phyloP scores from a whole-genome alignment of 83 land plant species.

The Diphasiastrum complanatum region DNA sequence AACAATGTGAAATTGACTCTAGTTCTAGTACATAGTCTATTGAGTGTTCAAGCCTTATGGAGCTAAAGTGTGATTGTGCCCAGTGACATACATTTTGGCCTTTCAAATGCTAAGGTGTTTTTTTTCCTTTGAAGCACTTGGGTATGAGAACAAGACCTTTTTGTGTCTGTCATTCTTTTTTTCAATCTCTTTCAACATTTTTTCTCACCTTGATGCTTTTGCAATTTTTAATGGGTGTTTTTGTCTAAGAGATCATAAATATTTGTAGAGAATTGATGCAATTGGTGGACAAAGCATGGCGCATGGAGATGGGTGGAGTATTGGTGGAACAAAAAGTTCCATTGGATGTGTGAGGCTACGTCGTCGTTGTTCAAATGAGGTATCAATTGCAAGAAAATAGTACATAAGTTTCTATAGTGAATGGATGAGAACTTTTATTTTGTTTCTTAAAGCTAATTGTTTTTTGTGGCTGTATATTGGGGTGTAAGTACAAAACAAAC shows the following conservation, averaged over 20 bases:
- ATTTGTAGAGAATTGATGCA: constrained; percentile 59
- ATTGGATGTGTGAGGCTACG: no score
- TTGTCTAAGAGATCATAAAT: constrained; percentile 4
- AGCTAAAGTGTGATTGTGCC: background rate
- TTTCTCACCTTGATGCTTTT: background rate
- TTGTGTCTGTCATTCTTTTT: background rate
- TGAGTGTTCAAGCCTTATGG: no score
- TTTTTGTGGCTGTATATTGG: no score
- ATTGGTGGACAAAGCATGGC: constrained; percentile 85
- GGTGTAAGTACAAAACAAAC: no score
- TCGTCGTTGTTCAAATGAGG: no score
- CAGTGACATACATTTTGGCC: background rate
- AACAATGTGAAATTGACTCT: no score
- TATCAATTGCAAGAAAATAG: no score
- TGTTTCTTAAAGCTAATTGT: no score
- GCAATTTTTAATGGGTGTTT: background rate
- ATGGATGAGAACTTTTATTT: no score
- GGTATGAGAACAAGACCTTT: background rate
- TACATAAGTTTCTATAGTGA: no score
- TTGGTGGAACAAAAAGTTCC: constrained; percentile 55
- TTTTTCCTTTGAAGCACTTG: background rate
- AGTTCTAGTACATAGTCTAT: no score
- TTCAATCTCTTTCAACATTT: background rate
- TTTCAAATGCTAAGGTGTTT: background rate
- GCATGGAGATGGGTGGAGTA: constrained; percentile 83